phyloP scores from a whole-genome alignment of 306 rosid species.

The Abrus precatorius region DNA sequence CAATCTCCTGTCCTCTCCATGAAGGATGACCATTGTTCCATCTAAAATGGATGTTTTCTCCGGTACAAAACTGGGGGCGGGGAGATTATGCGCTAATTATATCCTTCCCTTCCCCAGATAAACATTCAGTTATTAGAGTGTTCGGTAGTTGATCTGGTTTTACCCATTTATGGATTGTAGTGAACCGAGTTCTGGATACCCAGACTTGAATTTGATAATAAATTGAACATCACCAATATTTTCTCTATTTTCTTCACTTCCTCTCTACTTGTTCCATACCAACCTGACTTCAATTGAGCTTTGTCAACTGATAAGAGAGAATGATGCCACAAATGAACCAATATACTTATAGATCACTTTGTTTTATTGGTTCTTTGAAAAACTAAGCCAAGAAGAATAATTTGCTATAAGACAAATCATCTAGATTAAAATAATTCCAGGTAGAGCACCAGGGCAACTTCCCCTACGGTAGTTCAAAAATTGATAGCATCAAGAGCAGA shows the following conservation, averaged over 20 bases:
- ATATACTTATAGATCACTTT: not conserved
- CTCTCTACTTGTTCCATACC: conserved; percentile 4
- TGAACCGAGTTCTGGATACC: conserved; percentile 6
- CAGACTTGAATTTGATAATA: conserved; percentile 20
- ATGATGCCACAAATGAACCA: conserved; percentile 29
- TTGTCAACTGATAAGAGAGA: conserved; percentile 16
- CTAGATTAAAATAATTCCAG: not conserved
- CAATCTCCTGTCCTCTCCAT: conserved; percentile 14
- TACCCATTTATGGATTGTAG: not conserved
- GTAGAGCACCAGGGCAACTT: conserved; percentile 12
- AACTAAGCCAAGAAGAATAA: not conserved
- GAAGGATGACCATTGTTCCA: conserved; percentile 2
- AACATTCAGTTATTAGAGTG: conserved; percentile 25
- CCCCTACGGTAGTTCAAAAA: not conserved
- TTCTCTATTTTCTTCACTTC: conserved; percentile 18
- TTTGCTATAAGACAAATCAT: not conserved
- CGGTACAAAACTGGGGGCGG: not conserved
- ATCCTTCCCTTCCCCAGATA: not conserved
- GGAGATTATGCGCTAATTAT: not conserved
- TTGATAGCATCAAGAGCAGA: not conserved
- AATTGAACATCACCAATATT: not conserved
- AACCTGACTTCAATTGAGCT: conserved; percentile 12
- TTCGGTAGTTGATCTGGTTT: not conserved
- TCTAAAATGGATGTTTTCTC: conserved; percentile 2
- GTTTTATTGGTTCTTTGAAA: not conserved